Base-by-base conservation (phyloP, 306 rosid genomes). In the Rosa lucieae region DNA sequence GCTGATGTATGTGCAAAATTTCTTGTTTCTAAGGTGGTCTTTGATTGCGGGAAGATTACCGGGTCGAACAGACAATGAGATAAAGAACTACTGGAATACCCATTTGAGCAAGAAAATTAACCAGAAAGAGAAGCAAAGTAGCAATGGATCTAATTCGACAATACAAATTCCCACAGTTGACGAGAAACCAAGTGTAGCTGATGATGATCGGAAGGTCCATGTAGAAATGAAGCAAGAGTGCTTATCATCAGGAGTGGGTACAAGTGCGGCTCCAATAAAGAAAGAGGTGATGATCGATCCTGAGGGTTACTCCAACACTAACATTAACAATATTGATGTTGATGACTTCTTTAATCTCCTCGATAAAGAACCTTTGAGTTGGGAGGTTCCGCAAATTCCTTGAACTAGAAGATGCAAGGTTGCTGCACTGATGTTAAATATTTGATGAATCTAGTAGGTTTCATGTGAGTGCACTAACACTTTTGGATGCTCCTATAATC, bases 51-150 rank as follows among this genome's bases (percentile, higher is more conserved):
- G 82, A 1, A 44, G 87, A 26, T 72, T 84, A 15, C 87, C 87
- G 8, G 87, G 87, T 39, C 78, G 87, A 73, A 84, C 85, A 20
- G 87, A 81, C 70, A 84, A 77, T 37, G 82, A 81, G 58, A 76
- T 84, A 0, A 84, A 77, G 82, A 77, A 84, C 63, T 75, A 84
- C 72, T 84, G 87, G 87, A 77, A 81, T 70, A 47, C 74, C 49
- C 84, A 59, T 67, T 75, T 80, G 40, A 1, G 77, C 74, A 84
- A 77, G 77, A 84, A 77, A 35, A 0, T 32, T 2, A 1, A 13
- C 17, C 20, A 13, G 8, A 13, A 29, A 12, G 44, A 65, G 11
- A 65, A 65, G 18, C 44, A 61, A 61, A 23, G 10, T 65, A 65
- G 44, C 44, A 2, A 2, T 15, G 46, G n/a, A 65, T 11, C 44